A percentile compares a stretch with the other conserved stretches of the same genome.
Conservation (phyloP, 257 asterid genomes). For the Ehretia macrophylla region DNA sequence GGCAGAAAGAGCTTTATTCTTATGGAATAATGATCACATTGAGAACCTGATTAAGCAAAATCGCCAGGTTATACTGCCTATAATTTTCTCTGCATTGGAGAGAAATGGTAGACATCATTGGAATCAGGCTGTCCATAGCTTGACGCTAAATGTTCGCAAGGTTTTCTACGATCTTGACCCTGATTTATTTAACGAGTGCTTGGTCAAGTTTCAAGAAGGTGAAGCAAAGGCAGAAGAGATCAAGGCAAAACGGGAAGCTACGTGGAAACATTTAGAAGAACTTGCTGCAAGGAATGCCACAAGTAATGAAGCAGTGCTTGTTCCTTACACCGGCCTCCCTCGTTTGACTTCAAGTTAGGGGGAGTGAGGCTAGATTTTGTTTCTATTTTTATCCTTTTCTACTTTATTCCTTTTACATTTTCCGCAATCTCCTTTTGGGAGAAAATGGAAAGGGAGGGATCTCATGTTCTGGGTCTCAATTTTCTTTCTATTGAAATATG, state of each 20-base stretch:
- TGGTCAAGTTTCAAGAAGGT: slow-evolving; percentile 24
- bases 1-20: slow-evolving; percentile 35
- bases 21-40: slow-evolving; percentile 35
- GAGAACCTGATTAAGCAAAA: slow-evolving; percentile 32
- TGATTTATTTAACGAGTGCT: slow-evolving; percentile 26
- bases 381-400: not conserved
- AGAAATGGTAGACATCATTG: slow-evolving; percentile 36
- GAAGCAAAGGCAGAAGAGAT: slow-evolving; percentile 28
- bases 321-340: slow-evolving; percentile 9
- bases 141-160: slow-evolving; percentile 29
- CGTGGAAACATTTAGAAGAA: slow-evolving; percentile 32
- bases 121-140: slow-evolving; percentile 38
- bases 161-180: slow-evolving; percentile 32
- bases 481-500: not conserved
- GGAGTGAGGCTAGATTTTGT: not conserved
- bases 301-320: slow-evolving; percentile 28
- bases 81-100: slow-evolving; percentile 37
- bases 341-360: not conserved
- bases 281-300: slow-evolving; percentile 18
- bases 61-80: slow-evolving; percentile 28
- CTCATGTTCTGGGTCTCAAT: not conserved
- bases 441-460: not conserved
- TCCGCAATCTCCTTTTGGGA: not conserved
- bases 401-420: not conserved
- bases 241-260: slow-evolving; percentile 24